Conservation (phyloP, 306 rosid species). For the Lablab purpureus region DNA sequence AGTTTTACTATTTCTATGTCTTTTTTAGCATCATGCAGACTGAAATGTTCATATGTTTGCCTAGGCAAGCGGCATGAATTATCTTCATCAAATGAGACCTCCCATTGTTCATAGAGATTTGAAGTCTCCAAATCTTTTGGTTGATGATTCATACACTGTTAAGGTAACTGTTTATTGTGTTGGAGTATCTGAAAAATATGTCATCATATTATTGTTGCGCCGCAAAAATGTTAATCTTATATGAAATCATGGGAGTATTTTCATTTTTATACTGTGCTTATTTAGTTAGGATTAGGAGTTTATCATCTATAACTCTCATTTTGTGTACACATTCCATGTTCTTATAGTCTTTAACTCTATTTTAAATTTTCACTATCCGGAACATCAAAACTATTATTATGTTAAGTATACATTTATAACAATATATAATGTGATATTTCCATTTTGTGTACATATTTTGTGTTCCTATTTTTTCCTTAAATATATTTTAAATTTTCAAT, state of each 20-base stretch:
- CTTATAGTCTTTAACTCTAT: no score
- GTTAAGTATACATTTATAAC: no score
- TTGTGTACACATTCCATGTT: no score
- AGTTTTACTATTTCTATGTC: constrained; percentile 21
- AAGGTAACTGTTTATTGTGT: constrained; percentile 59
- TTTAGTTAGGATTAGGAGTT: no score
- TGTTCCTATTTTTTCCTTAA: no score
- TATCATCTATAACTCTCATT: no score
- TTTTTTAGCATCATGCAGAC: constrained; percentile 24
- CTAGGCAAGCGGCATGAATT: constrained; percentile 98
- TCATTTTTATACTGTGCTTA: neutral
- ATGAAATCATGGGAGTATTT: neutral
- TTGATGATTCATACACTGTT: constrained; percentile 83
- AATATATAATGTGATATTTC: no score
- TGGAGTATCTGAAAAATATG: constrained; percentile 9
- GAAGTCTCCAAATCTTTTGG: constrained; percentile 97
- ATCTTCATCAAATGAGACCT: constrained; percentile 90
- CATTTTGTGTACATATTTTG: no score
- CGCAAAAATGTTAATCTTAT: neutral
- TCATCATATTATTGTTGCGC: neutral
- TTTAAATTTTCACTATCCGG: no score
- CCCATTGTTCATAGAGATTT: constrained; percentile 97
- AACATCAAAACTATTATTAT: no score
- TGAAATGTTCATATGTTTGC: constrained; percentile 45
- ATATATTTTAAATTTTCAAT: no score